Evolutionary conservation across 2,329 filamentous ascomycete genomes (phyloP).

Genomic region (Aspergillus ochraceoroseus): DNA sequence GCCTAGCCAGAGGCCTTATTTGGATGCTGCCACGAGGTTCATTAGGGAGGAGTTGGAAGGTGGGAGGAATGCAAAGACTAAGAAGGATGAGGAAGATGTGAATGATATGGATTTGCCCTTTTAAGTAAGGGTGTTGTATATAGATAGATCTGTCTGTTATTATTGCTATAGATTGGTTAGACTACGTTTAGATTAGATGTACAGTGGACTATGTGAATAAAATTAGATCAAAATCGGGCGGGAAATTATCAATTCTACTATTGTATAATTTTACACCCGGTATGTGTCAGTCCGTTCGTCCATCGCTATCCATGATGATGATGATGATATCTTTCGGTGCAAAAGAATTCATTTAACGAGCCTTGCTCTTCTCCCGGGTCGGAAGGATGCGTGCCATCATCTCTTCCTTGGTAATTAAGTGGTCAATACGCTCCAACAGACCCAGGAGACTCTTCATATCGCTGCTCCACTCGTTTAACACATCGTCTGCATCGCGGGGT

Average conservation of each 20-base stretch:
- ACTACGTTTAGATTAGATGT: slow-evolving; percentile 8
- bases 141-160: slow-evolving; percentile 7
- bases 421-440: slow-evolving; percentile 84
- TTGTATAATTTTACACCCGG: slow-evolving; percentile 32
- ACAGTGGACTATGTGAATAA: background rate
- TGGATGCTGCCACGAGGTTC: slow-evolving; percentile 69
- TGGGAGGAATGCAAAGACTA: slow-evolving; percentile 31
- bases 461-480: slow-evolving; percentile 96
- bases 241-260: slow-evolving; percentile 24
- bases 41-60: slow-evolving; percentile 53
- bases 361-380: slow-evolving; percentile 39
- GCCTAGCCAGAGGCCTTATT: slow-evolving; percentile 75
- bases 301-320: slow-evolving; percentile 10
- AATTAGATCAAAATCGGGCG: background rate
- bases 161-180: slow-evolving; percentile 2
- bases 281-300: slow-evolving; percentile 15
- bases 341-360: slow-evolving; percentile 26
- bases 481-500: slow-evolving; percentile 88
- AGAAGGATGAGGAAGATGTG: slow-evolving; percentile 54
- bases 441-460: slow-evolving; percentile 94
- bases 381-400: slow-evolving; percentile 99
- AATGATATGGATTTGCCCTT: slow-evolving; percentile 68
- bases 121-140: slow-evolving; percentile 18
- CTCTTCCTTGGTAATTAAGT: slow-evolving; percentile 98
- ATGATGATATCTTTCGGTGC: background rate